phyloP scores from a whole-genome alignment of 2,329 filamentous ascomycete species.

The Apiospora saccharicola region DNA sequence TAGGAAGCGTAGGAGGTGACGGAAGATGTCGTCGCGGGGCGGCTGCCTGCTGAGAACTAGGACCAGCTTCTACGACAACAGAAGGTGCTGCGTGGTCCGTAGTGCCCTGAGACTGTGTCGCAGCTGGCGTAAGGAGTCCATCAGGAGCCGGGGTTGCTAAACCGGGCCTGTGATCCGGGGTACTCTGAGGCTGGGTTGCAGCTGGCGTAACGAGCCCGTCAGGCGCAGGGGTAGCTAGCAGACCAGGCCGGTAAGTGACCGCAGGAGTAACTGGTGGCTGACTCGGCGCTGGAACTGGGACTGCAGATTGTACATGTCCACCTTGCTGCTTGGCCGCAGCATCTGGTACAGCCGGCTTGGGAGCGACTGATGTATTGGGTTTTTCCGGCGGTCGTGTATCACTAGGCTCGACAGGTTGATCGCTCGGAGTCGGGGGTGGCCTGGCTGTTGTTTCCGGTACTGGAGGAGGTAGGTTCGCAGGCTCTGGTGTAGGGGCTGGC shows the following conservation, averaged over 20 bases:
- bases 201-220: not conserved
- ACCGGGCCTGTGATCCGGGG: not conserved
- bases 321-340: not conserved
- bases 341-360: not conserved
- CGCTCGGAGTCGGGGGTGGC: not conserved
- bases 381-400: not conserved
- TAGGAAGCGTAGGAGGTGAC: not conserved
- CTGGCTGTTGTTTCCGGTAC: not conserved
- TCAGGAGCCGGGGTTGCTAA: not conserved
- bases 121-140: not conserved
- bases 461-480: not conserved
- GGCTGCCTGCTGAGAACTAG: not conserved
- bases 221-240: slow-evolving; percentile 5
- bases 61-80: not conserved
- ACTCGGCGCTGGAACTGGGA: not conserved
- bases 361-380: not conserved
- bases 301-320: not conserved
- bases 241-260: not conserved
- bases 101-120: not conserved
- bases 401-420: not conserved
- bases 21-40: not conserved
- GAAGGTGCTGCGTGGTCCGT: not conserved
- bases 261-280: not conserved
- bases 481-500: not conserved
- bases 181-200: not conserved